Conservation (phyloP, 148 eudicot species). For the Chenopodium formosanum region DNA sequence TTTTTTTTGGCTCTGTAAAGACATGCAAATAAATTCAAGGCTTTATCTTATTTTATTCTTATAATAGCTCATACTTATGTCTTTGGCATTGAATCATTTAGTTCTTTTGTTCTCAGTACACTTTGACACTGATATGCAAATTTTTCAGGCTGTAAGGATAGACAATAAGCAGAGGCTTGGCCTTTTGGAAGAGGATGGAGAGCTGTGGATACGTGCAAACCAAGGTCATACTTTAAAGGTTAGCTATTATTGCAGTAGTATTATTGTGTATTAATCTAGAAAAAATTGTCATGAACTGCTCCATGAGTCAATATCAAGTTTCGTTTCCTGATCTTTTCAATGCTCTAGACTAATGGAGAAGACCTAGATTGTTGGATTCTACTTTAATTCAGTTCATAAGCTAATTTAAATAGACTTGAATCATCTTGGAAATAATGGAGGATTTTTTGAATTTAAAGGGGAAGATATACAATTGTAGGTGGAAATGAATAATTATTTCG, state of each 20-base stretch:
- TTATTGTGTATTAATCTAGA: neutral
- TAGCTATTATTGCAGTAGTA: slow-evolving; percentile 1
- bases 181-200: slow-evolving; percentile 85
- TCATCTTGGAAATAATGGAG: neutral
- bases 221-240: slow-evolving; percentile 87
- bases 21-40: neutral
- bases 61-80: neutral
- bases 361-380: neutral
- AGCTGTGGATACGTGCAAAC: slow-evolving; percentile 89
- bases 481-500: neutral
- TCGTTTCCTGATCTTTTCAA: neutral
- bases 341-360: neutral
- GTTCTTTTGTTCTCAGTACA: neutral
- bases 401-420: neutral
- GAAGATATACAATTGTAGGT: neutral
- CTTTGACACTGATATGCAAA: slow-evolving; percentile 7
- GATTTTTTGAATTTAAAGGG: neutral
- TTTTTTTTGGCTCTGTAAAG: too few species aligned
- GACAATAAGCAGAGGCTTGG: slow-evolving; percentile 95
- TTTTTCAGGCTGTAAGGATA: slow-evolving; percentile 67
- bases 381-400: neutral
- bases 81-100: neutral
- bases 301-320: neutral
- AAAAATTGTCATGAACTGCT: neutral
- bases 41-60: neutral